Base-by-base conservation (phyloP, 2,329 filamentous ascomycete species). In the Leptographium galeiforme region DNA sequence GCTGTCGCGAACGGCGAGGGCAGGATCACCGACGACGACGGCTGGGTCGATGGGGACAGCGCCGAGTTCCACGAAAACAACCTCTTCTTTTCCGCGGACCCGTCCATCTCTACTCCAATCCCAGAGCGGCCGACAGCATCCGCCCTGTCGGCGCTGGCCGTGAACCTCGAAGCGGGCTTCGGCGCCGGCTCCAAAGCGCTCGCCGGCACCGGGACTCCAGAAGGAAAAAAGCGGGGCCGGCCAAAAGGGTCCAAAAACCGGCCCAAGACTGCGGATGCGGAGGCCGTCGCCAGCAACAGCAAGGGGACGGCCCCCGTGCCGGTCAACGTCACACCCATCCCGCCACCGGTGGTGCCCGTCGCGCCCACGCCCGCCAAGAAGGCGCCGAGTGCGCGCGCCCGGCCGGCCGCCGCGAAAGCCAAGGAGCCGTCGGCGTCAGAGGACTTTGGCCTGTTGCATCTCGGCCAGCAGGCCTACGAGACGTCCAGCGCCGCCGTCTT, bases 191-290 rank as follows among this genome's bases (percentile, higher is more conserved):
- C 32, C 10, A 44, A 46, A 16, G 18, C n/a, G n/a, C 4, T 7
- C 33, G 8, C 25, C 25, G 38, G 38, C 19, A 41, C 25, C 25
- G 38, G 38, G 13, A 41, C 14, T n/a, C 8, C n/a, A 11, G 43
- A 43, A 2, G 56, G 61, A 1, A 73, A 68, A 60, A 71, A 67
- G 49, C 66, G 71, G 53, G 72, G 75, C 7, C 68, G 75, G 36
- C 75, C 75, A 0, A 77, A 76, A 55, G 75, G 75, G 0, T 77
- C 75, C 1, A 75, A 72, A 55, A 78, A 77, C 56, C 68, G 72
- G 4, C 67, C 70, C 44, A 48, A 54, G 34, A 25, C 40, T 33
- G 10, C 43, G 36, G 46, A 48, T 11, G 5, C 11, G 2, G 53
- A 43, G 14, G 13, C 25, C 8, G 18, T 51, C 8, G 38, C 8